phyloP scores from a whole-genome alignment of 2,329 filamentous ascomycete genomes.

The Fusarium sp. region DNA sequence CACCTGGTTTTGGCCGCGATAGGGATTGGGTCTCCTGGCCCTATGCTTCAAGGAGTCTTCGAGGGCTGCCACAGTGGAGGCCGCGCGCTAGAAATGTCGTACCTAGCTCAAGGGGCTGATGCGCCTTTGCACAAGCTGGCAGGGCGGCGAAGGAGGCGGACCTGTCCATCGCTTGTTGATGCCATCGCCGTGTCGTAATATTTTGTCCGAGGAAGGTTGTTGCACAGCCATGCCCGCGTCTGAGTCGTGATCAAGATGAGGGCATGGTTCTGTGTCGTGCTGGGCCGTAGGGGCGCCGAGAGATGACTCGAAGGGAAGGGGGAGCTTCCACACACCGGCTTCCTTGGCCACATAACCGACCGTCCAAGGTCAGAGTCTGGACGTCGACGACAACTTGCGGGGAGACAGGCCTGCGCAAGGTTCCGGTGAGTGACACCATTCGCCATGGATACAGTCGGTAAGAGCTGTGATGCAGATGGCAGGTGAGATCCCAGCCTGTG shows the following conservation, averaged over 20 bases:
- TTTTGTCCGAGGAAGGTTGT: constrained; percentile 22
- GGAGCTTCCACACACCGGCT: neutral
- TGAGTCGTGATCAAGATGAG: neutral
- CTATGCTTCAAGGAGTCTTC: constrained; percentile 30
- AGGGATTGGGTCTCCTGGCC: constrained; percentile 31
- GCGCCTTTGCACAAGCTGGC: constrained; percentile 30
- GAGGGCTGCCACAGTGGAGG: constrained; percentile 33
- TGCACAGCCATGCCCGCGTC: neutral
- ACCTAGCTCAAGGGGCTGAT: constrained; percentile 42
- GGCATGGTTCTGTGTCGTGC: constrained; percentile 15
- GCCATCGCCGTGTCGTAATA: constrained; percentile 9
- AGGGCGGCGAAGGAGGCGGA: constrained; percentile 37
- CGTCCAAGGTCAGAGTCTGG: neutral
- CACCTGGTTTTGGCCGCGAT: constrained; percentile 27
- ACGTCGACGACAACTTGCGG: neutral
- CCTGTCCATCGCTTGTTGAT: constrained; percentile 24
- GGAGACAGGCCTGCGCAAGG: neutral
- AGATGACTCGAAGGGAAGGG: constrained; percentile 3
- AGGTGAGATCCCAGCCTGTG: neutral
- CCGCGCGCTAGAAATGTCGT: constrained; percentile 28
- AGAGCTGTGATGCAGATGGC: neutral
- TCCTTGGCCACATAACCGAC: neutral
- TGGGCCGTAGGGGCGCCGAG: neutral
- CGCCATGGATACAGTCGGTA: neutral
- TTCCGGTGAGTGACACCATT: constrained; percentile 3